phyloP scores from a whole-genome alignment of 2,329 filamentous ascomycete genomes.

The Drechslerella dactyloides region DNA sequence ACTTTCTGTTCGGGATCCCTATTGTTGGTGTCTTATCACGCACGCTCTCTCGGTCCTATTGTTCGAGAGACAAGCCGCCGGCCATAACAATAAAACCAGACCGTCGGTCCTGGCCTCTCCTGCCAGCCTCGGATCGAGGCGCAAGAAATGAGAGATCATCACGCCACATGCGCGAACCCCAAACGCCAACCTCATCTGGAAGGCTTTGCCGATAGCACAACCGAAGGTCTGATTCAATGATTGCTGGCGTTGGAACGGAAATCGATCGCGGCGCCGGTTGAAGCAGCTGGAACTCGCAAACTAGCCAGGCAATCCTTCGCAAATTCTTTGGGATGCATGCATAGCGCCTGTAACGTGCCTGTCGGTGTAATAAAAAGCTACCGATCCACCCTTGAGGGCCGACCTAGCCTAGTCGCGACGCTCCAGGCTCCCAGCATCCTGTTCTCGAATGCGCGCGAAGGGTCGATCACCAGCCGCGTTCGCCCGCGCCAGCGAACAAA shows the following conservation, averaged over 20 bases:
- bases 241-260: conserved; percentile 14
- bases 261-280: conserved; percentile 29
- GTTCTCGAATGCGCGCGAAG: conserved; percentile 11
- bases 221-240: neutral
- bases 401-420: neutral
- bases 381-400: neutral
- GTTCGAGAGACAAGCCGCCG: conserved; percentile 14
- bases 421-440: conserved; percentile 33
- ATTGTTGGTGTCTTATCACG: conserved; percentile 19
- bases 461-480: conserved; percentile 12
- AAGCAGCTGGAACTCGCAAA: conserved; percentile 20
- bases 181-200: conserved; percentile 26
- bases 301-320: neutral
- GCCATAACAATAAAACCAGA: conserved; percentile 27
- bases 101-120: conserved; percentile 17
- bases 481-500: conserved; percentile 15
- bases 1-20: conserved; percentile 34
- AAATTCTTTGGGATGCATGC: neutral
- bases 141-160: conserved; percentile 23
- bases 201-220: conserved; percentile 21
- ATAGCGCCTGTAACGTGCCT: neutral
- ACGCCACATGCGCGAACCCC: conserved; percentile 33
- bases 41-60: conserved; percentile 37
- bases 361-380: neutral
- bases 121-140: conserved; percentile 48